Conservation (phyloP, 1,139 yeast genomes). For the Candida pseudoviswanathii region DNA sequence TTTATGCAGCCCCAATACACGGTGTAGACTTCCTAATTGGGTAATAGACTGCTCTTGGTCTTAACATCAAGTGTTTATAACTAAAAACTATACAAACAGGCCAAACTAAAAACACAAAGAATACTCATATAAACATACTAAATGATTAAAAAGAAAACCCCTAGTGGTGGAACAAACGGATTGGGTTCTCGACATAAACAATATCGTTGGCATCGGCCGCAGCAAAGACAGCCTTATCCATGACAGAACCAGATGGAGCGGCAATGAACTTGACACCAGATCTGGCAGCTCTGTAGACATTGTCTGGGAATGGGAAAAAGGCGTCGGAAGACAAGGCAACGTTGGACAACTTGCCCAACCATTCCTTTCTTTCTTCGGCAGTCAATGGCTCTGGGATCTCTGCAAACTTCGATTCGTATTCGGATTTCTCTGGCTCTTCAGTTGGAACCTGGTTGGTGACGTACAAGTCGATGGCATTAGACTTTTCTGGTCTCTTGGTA, state of each 20-base stretch:
- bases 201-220: conserved; percentile 91
- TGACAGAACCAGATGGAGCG: conserved; percentile 97
- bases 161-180: conserved; percentile 95
- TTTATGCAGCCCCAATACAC: too few species aligned
- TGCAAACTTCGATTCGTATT: conserved; percentile 87
- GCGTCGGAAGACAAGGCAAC: conserved; percentile 97
- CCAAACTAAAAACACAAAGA: not conserved
- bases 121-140: not conserved
- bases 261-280: conserved; percentile 95
- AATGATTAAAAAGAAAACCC: not conserved
- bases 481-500: conserved; percentile 97
- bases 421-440: conserved; percentile 88
- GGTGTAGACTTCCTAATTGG: conserved; percentile 4
- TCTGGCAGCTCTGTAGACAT: conserved; percentile 95
- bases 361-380: conserved; percentile 78
- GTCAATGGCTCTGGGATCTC: conserved; percentile 83
- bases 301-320: conserved; percentile 99
- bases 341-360: conserved; percentile 76
- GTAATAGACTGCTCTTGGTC: not conserved
- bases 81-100: not conserved
- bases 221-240: conserved; percentile 93
- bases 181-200: conserved; percentile 93
- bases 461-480: conserved; percentile 92
- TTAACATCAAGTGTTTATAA: not conserved
- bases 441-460: conserved; percentile 92